Percentiles rank a stretch among this genome's conserved stretches.
phyloP scores from a whole-genome alignment of 257 asterid genomes.

The Oldenlandia corymbosa region DNA sequence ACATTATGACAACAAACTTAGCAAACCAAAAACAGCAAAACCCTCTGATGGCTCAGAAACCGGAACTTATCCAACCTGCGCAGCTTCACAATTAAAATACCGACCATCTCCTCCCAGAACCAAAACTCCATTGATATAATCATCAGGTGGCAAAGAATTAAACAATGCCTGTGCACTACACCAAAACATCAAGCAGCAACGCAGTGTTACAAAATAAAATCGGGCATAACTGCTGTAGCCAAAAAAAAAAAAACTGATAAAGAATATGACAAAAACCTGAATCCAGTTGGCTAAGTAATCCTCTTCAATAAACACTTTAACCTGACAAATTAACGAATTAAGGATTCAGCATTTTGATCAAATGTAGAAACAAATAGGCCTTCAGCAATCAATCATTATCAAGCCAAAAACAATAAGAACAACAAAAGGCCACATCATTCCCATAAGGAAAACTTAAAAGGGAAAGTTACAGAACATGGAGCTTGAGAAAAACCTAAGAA shows the following conservation, averaged over 20 bases:
- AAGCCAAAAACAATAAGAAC: no score
- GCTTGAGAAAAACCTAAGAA: no score
- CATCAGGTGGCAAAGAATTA: conserved; percentile 81
- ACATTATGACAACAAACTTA: conserved; percentile 30
- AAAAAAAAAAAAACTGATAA: conserved; percentile 21
- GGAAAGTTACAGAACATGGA: no score
- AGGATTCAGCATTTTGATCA: not conserved
- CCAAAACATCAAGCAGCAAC: not conserved
- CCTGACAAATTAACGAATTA: conserved; percentile 38
- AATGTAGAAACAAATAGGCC: not conserved
- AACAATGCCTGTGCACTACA: conserved; percentile 60
- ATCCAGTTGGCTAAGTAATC: conserved; percentile 96
- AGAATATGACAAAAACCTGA: conserved; percentile 50
- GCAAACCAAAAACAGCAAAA: conserved; percentile 13
- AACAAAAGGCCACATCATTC: not conserved
- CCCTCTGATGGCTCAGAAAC: not conserved
- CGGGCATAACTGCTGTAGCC: conserved; percentile 8
- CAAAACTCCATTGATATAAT: conserved; percentile 67
- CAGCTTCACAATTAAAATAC: conserved; percentile 84
- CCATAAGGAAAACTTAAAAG: not conserved
- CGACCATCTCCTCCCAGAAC: conserved; percentile 97
- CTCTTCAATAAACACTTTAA: conserved; percentile 82
- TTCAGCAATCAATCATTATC: not conserved
- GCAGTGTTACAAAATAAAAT: no score
- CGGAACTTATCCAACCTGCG: conserved; percentile 39